Evolutionary conservation across 345 rosid genomes (phyloP).

Genomic region (Aegle marmelos): DNA sequence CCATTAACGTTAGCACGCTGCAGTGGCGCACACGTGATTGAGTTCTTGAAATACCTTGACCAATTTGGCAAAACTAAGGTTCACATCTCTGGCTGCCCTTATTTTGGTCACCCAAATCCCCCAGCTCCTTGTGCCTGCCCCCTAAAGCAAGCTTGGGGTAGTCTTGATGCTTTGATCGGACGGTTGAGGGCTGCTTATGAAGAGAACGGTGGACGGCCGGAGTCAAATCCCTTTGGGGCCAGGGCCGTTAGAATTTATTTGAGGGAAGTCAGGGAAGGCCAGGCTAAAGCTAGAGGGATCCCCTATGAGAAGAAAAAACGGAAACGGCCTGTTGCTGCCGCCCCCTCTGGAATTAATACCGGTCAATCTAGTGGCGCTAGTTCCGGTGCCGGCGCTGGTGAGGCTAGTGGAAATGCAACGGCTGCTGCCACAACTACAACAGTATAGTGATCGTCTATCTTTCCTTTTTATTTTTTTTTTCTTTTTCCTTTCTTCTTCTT

Average conservation of each 20-base stretch:
- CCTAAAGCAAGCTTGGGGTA: constrained; percentile 73
- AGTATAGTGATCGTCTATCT: constrained; percentile 16
- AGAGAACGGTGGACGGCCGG: constrained; percentile 62
- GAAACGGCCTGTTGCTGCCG: constrained; percentile 35
- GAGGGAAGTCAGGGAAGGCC: constrained; percentile 62
- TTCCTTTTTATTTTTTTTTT: no score
- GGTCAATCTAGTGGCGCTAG: neutral
- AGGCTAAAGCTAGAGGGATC: constrained; percentile 73
- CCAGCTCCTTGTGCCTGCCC: constrained; percentile 69
- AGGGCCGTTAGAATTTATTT: constrained; percentile 67
- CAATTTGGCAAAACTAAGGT: constrained; percentile 78
- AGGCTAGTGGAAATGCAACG: constrained; percentile 1
- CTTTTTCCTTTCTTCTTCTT: neutral
- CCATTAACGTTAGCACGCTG: constrained; percentile 55
- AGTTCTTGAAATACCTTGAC: constrained; percentile 65
- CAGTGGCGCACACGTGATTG: constrained; percentile 73
- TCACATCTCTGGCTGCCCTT: constrained; percentile 52
- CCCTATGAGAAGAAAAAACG: constrained; percentile 77
- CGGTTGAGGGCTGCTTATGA: constrained; percentile 74
- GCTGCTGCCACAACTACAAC: constrained; percentile 21
- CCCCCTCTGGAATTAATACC: constrained; percentile 2
- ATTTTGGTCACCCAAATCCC: constrained; percentile 59
- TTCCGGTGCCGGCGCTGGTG: constrained; percentile 1
- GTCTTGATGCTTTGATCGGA: constrained; percentile 76
- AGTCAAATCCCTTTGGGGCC: constrained; percentile 66